Evolutionary conservation across 2,329 filamentous ascomycete species (phyloP).

Genomic region (Herpomyces periplanetae): DNA sequence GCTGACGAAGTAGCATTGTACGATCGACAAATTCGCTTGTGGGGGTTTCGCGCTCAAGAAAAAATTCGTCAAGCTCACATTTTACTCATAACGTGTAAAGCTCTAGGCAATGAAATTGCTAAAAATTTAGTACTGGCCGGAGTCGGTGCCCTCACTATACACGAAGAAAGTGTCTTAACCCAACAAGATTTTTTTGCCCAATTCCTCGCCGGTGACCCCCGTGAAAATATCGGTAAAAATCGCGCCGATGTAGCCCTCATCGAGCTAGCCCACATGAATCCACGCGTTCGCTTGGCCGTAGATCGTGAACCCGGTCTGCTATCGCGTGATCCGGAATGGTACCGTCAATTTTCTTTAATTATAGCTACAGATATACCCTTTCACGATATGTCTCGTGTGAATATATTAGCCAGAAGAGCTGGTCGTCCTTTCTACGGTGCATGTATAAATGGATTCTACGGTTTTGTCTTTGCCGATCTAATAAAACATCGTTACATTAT

Average conservation of each 20-base stretch:
- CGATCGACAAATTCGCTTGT: constrained; percentile 80
- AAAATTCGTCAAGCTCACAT: constrained; percentile 64
- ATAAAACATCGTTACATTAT: constrained; percentile 66
- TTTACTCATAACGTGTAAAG: constrained; percentile 52
- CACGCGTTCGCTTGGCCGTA: too few relatives aligned
- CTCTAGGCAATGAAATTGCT: constrained; percentile 64
- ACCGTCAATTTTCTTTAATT: constrained; percentile 36
- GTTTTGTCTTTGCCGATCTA: constrained; percentile 74
- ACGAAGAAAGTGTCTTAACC: constrained; percentile 33
- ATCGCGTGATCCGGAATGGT: constrained; percentile 34
- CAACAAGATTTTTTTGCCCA: constrained; percentile 54
- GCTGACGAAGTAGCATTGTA: constrained; percentile 90
- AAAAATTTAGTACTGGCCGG: constrained; percentile 90
- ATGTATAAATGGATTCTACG: constrained; percentile 54
- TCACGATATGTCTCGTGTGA: constrained; percentile 31
- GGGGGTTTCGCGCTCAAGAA: constrained; percentile 81
- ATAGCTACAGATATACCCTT: constrained; percentile 65
- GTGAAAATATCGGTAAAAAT: too few relatives aligned
- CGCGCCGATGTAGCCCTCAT: too few relatives aligned
- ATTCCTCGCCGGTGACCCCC: too few relatives aligned
- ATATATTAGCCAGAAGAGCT: constrained; percentile 42
- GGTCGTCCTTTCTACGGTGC: constrained; percentile 58
- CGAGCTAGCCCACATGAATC: too few relatives aligned
- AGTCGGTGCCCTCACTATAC: constrained; percentile 52
- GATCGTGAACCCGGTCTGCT: too few relatives aligned